Conservation (phyloP, 75 land plant genomes). For the Picea sitchensis region DNA sequence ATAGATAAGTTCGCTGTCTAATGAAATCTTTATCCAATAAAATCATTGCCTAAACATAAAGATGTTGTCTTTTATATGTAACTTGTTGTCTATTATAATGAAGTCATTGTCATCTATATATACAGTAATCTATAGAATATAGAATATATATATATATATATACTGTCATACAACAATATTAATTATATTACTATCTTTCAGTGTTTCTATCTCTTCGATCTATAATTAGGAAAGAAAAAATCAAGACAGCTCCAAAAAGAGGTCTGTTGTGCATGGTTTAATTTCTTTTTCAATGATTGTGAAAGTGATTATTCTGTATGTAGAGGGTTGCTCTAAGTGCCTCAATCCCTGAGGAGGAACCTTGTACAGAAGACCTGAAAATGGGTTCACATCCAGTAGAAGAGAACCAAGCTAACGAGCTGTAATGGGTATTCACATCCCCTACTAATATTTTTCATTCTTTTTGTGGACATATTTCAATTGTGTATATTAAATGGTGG, state of each 20-base stretch:
- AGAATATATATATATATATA: too few relatives aligned
- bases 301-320: neutral
- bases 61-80: too few relatives aligned
- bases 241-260: neutral
- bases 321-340: neutral
- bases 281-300: neutral
- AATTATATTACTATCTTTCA: neutral
- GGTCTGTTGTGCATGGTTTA: neutral
- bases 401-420: slow-evolving; percentile 4
- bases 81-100: too few relatives aligned
- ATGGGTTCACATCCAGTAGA: neutral
- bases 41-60: too few relatives aligned
- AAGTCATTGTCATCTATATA: too few relatives aligned
- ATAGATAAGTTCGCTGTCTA: too few relatives aligned
- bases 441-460: neutral
- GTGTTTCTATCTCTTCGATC: neutral
- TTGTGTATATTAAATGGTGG: neutral
- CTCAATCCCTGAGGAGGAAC: neutral
- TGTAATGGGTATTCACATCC: slow-evolving; percentile 25
- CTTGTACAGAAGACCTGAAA: neutral
- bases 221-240: neutral
- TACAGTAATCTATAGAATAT: too few relatives aligned
- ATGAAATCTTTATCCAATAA: too few relatives aligned
- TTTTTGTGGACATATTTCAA: neutral
- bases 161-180: too few relatives aligned